A percentile compares a stretch with the other conserved stretches of the same genome.
Evolutionary conservation across 441 rosid genomes (phyloP).

Genomic region (Breynia disticha): DNA sequence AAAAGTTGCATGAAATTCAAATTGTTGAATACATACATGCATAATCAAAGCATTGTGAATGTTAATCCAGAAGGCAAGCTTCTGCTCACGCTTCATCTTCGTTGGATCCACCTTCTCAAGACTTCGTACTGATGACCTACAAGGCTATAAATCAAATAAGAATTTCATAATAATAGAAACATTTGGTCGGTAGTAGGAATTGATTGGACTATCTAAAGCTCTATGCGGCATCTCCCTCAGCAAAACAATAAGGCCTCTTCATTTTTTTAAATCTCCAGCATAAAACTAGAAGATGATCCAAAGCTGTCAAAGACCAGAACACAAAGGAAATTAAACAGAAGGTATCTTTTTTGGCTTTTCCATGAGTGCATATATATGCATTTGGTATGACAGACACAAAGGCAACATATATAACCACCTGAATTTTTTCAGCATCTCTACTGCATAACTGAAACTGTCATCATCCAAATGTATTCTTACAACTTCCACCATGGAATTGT

Average conservation of each 20-base stretch:
- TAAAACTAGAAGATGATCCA: too few species aligned
- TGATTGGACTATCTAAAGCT: neutral
- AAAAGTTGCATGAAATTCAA: slow-evolving; percentile 4
- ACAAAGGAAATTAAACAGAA: too few species aligned
- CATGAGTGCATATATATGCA: too few species aligned
- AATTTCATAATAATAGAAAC: neutral
- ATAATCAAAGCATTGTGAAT: slow-evolving; percentile 71
- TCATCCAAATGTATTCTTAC: slow-evolving; percentile 47
- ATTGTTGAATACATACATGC: slow-evolving; percentile 45
- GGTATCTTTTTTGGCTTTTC: too few species aligned
- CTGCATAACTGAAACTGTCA: slow-evolving; percentile 47
- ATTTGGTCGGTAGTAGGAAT: neutral
- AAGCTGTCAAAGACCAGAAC: too few species aligned
- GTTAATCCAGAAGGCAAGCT: slow-evolving; percentile 71
- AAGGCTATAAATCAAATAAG: slow-evolving; percentile 14
- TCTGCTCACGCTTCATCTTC: slow-evolving; percentile 60
- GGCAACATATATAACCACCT: slow-evolving; percentile 31
- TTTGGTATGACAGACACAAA: neutral
- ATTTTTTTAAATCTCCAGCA: too few species aligned
- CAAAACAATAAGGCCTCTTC: too few species aligned
- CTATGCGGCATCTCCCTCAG: neutral
- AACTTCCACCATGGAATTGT: slow-evolving; percentile 41
- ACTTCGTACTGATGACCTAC: slow-evolving; percentile 54
- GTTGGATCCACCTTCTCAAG: slow-evolving; percentile 69
- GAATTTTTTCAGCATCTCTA: slow-evolving; percentile 57